A percentile compares a stretch with the other conserved stretches of the same genome.
Evolutionary conservation across 177 flowering plant genomes (phyloP).

Genomic region (Telopea speciosissima): DNA sequence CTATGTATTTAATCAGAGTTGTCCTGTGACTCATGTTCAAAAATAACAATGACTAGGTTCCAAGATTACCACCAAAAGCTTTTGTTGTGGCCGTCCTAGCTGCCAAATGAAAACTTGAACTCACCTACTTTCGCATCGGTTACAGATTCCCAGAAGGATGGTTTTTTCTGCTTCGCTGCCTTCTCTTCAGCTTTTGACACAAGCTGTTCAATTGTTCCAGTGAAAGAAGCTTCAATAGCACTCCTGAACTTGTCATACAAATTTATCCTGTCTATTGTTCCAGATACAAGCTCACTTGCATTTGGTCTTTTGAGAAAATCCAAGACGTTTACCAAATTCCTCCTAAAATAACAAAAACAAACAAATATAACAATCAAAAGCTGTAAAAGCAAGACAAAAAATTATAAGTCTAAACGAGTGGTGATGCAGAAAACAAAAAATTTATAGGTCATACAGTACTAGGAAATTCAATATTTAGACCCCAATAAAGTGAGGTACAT

Average conservation of each 20-base stretch:
- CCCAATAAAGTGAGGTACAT: no score
- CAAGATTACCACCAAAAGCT: not conserved
- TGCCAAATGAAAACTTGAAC: constrained; percentile 69
- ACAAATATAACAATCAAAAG: not conserved
- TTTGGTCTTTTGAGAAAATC: constrained; percentile 91
- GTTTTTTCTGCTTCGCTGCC: constrained; percentile 44
- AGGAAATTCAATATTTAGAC: no score
- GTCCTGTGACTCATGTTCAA: not conserved
- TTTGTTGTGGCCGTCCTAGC: not conserved
- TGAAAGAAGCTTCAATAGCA: constrained; percentile 61
- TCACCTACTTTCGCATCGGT: constrained; percentile 73
- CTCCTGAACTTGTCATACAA: constrained; percentile 74
- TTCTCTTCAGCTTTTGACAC: constrained; percentile 54
- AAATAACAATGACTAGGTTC: not conserved
- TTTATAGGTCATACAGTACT: not conserved
- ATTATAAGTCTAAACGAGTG: not conserved
- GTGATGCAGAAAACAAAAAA: not conserved
- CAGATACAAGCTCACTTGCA: constrained; percentile 84
- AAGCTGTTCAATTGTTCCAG: constrained; percentile 64
- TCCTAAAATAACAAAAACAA: constrained; percentile 40
- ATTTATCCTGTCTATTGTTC: constrained; percentile 83
- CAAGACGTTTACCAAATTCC: constrained; percentile 85
- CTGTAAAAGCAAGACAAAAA: not conserved
- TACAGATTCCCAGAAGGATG: constrained; percentile 84
- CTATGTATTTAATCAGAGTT: not conserved